Base-by-base conservation (phyloP, 148 eudicot species). In the Spergularia bocconei region DNA sequence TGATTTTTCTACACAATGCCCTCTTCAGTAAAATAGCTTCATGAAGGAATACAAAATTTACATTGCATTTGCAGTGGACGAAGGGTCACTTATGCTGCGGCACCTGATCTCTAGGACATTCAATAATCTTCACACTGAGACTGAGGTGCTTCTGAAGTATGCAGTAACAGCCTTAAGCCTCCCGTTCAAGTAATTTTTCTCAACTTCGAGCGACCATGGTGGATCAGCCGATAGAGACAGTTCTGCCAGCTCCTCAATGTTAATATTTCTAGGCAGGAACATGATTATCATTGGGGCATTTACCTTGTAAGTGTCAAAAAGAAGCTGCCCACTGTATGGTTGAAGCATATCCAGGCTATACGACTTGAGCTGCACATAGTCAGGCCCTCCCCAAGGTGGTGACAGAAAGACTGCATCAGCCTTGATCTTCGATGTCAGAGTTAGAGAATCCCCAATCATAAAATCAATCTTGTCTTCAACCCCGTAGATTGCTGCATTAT, bases 381-480 rank as follows among this genome's bases (percentile, higher is more conserved):
- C 88, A 17, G 98, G 98, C 68, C 98, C 98, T 69, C 98, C 98
- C 98, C 98, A 95, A 19, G 98, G 98, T 29, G 98, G 98, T 47
- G 98, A 95, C 80, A 92, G 72, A 71, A 90, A 95, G 64, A 92
- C 90, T 0, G 85, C 71, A 47, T 95, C 92, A 4, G 92, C 97
- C 87, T 86, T 88, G 39, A 92, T 69, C 59, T 71, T 84, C 17
- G 88, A 86, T 15, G 88, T 96, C 85, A 92, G 39, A 59, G 79
- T 19, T 68, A 92, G 82, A 74, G 81, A 87, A 81, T 95, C 99
- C 50, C 97, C 99, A 41, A 25, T 75, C 2, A 95, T 67, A 75
- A 95, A 95, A 41, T 95, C 96, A 21, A 95, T 90, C 56, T 59
- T 78, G 74, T 88, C 93, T 55, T 79, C 70, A 38, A 95, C 99